Base-by-base conservation (phyloP, 345 rosid species). In the Ceriops tagal region DNA sequence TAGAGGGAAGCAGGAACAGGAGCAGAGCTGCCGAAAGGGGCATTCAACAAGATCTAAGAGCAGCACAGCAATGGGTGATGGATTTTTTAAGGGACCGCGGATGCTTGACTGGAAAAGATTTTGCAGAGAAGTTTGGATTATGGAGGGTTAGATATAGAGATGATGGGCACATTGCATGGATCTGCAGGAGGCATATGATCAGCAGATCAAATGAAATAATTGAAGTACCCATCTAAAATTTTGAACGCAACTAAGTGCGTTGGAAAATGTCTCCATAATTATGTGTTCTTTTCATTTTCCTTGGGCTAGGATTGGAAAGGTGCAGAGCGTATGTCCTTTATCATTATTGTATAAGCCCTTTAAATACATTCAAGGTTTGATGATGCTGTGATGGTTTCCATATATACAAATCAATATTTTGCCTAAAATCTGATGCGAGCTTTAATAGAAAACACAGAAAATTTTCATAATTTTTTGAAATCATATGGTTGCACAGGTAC, bases 21-120 rank as follows among this genome's bases (percentile, higher is more conserved):
- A 81, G 69, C 39, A 77, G 80, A 68, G 66, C 61, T 5, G 80
- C 71, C 65, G 71, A 47, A 55, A 79, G 84, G 69, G 81, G 88
- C 57, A 80, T 84, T 65, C 90, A 87, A 67, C 92, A 87, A 72
- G 92, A 91, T 4, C 83, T 71, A 62, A 80, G 83, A 78, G 86
- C 88, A 77, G 97, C 97, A 64, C 92, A 91, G 61, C 98, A 93
- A 31, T 95, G 99, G 99, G 81, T 89, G 52, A 79, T 84, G 62
- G 99, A 91, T 79, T 89, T 88, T 77, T 77, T 89, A 66, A 80
- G 96, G 79, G 97, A 89, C 24, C 81, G 89, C 49, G 58, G 83
- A 61, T 95, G 97, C 73, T 87, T 92, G 24, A 78, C 88, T 1
- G 99, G 99, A 43, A 88, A 58, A 76, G 99, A 88, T 61, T 86